Base-by-base conservation (phyloP, 2,329 filamentous ascomycete genomes). In the Neofusicoccum sp. region DNA sequence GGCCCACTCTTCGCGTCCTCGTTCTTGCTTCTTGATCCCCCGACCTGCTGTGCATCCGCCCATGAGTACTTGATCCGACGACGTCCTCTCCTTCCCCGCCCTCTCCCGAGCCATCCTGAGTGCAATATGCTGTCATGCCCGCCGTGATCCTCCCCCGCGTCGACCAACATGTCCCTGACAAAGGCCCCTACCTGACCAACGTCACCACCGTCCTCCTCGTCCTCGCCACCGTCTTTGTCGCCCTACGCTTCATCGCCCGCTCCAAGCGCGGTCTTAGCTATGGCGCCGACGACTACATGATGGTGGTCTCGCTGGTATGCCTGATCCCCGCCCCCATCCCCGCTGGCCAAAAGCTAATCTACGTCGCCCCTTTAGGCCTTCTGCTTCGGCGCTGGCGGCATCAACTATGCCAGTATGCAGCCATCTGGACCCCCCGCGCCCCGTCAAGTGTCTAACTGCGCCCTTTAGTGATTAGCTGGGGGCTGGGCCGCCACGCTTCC, bases 211-310 rank as follows among this genome's bases (percentile, higher is more conserved):
- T 47, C 6, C 59, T 61, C n/a, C 59, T 61, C 8, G 60, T 62
- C 41, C 49, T 62, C 9, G 60, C 60, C 22, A 45, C 50, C 33
- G n/a, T 62, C 41, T 62, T 62, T 41, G 49, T 56, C 49, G 5
- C 56, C n/a, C 49, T 62, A 16, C 50, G 60, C 29, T 62, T 62
- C 28, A 11, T 14, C 33, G 60, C 60, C 12, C 48, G 60, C 33
- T 56, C 14, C 47, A 48, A 31, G 22, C 37, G 60, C 39, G 50
- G 50, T 4, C 47, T 39, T 3, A 72, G 67, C 33, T 66, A 72
- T 52, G 73, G 73, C 33, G 64, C 64, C 48, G 73, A 75, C 66
- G 72, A 75, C 61, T 67, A 60, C 49, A 67, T 69, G 37, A 75
- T 74, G 68, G 50, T 74, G 7, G 60, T 56, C 7, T 68, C 72